These are phyloP conservation scores for Hippophae gyantsensis DNA, from an alignment of 306 rosid genomes.

Conservation along the genomic window DNA sequence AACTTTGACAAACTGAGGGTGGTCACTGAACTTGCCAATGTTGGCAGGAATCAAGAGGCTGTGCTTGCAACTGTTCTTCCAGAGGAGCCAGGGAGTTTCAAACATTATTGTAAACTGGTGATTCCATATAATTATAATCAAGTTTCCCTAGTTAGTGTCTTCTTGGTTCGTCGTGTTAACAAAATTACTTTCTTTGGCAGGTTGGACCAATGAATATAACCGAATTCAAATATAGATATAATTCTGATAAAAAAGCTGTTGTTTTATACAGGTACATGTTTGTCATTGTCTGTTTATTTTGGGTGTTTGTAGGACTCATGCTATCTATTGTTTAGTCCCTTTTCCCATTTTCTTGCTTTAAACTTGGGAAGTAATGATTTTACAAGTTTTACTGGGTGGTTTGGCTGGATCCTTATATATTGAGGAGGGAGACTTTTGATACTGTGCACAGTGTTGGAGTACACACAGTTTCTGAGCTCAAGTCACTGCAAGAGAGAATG, in stretches of 20 bases:
- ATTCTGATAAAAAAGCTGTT: slow-evolving; percentile 46
- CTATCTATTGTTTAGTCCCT: too few species aligned
- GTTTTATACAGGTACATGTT: slow-evolving; percentile 69
- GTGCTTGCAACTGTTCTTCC: slow-evolving; percentile 64
- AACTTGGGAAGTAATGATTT: too few species aligned
- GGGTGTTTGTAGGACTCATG: too few species aligned
- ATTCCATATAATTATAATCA: slow-evolving; percentile 12
- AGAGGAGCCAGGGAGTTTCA: slow-evolving; percentile 86
- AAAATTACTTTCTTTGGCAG: slow-evolving; percentile 32
- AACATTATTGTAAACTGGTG: slow-evolving; percentile 73
- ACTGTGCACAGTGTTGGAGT: slow-evolving; percentile 67
- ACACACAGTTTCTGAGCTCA: slow-evolving; percentile 61
- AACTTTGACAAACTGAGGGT: slow-evolving; percentile 82
- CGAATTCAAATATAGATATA: slow-evolving; percentile 79
- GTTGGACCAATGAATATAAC: slow-evolving; percentile 78
- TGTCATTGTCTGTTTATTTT: neutral
- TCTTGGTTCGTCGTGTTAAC: slow-evolving; percentile 6
- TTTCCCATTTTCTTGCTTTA: too few species aligned
- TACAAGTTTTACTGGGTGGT: too few species aligned
- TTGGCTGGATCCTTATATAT: too few species aligned
- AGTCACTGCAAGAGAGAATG: slow-evolving; percentile 50
- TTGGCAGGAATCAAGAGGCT: slow-evolving; percentile 94
- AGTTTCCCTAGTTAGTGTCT: neutral
- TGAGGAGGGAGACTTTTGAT: slow-evolving; percentile 2
- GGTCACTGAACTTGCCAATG: slow-evolving; percentile 91